These are phyloP conservation scores for Micractinium sp. DNA, from an alignment of 139 green algal genomes.

Conservation along the genomic window DNA sequence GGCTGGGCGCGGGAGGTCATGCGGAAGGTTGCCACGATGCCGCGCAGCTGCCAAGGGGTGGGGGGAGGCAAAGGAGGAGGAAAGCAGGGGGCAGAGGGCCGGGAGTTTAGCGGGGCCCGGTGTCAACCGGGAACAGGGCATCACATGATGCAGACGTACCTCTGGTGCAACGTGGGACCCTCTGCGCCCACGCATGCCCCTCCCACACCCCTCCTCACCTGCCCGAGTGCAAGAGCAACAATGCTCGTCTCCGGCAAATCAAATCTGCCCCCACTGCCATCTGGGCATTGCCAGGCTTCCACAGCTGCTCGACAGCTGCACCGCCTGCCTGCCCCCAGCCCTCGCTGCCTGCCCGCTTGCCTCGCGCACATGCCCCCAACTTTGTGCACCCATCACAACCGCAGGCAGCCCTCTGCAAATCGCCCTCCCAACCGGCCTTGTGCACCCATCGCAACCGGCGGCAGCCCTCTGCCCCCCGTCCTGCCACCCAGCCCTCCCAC, in stretches of 20 bases:
- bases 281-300: too few species aligned
- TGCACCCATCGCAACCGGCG: neutral
- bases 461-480: slow-evolving; percentile 36
- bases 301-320: too few species aligned
- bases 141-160: too few species aligned
- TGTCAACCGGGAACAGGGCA: neutral
- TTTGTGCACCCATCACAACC: neutral
- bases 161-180: neutral
- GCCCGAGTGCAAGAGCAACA: too few species aligned
- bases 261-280: too few species aligned
- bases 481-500: neutral
- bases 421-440: neutral
- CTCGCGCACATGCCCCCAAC: neutral
- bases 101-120: neutral
- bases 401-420: slow-evolving; percentile 22
- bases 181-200: neutral
- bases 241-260: neutral
- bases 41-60: slow-evolving; percentile 81
- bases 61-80: slow-evolving; percentile 41
- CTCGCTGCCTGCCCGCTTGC: neutral
- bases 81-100: neutral
- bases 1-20: slow-evolving; percentile 88
- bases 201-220: too few species aligned
- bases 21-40: slow-evolving; percentile 93
- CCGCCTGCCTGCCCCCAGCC: too few species aligned